Base-by-base conservation (phyloP, 2,329 filamentous ascomycete genomes). In the Didymella lethalis region DNA sequence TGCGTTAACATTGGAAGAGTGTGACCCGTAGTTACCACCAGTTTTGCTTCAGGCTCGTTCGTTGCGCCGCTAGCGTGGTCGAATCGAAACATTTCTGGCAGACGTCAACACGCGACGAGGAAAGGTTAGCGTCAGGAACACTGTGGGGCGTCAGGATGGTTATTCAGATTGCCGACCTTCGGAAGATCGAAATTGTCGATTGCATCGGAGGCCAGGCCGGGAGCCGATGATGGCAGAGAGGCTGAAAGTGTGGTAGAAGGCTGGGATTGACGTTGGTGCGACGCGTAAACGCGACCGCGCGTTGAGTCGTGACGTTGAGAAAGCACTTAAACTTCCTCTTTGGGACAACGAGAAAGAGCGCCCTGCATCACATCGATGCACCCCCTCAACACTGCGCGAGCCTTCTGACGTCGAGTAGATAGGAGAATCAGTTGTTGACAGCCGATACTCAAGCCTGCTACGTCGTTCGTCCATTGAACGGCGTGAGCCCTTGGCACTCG, bases 91-190 rank as follows among this genome's bases (percentile, higher is more conserved):
- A 47, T 47, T 47, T 45, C 28, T 46, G 57, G 53, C 45, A 45
- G 64, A 69, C 66, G 65, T 69, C 67, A 70, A 69, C 26, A 68
- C 49, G 16, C 29, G 31, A 41, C 23, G 31, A 29, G 53, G 36
- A 20, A 31, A 46, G 58, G 20, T 45, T 73, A 73, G 69, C 62
- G 59, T 57, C 67, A 69, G 69, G 68, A 44, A 64, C 59, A 62
- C 45, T 65, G 55, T 63, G 57, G 57, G 40, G 26, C 51, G 26
- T 16, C n/a, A 18, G 6, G 32, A 61, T 62, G 41, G 48, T 49
- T 14, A 34, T 45, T 31, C 32, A 67, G 63, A 67, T 69, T 68
- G 57, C 51, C 61, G 63, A 65, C 31, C n/a, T 25, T 56, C 43
- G 63, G 61, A 52, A 65, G 61, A 72, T 71, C 65, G 68, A 66